Evolutionary conservation across 1,284 basidiomycete species (phyloP).

Genomic region (Leucoagaricus sp.): DNA sequence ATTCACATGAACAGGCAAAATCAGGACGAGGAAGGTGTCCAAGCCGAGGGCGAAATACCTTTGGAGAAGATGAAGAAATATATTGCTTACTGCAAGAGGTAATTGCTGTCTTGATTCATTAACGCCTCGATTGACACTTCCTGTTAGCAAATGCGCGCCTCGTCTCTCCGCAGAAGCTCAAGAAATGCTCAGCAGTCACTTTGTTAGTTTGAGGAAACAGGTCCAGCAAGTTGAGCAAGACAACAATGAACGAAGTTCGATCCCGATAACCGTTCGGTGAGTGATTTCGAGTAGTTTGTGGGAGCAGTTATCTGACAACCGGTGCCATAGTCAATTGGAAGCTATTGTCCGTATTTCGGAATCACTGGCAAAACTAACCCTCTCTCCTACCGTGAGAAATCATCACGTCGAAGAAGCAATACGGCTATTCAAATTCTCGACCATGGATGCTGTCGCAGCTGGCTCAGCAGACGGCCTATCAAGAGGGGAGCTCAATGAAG

Average conservation of each 20-base stretch:
- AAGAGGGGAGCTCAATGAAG: constrained; percentile 90
- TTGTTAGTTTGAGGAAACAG: constrained; percentile 92
- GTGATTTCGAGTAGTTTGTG: constrained; percentile 24
- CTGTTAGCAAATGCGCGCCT: constrained; percentile 90
- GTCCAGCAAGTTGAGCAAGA: constrained; percentile 96
- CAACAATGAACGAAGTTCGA: constrained; percentile 96
- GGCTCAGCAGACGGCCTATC: constrained; percentile 92
- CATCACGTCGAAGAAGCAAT: constrained; percentile 99
- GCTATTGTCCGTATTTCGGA: constrained; percentile 99
- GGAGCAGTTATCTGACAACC: constrained; percentile 1
- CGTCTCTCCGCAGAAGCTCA: constrained; percentile 91
- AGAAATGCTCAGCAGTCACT: constrained; percentile 97
- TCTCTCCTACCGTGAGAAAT: constrained; percentile 84
- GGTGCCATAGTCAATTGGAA: constrained; percentile 84
- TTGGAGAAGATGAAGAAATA: constrained; percentile 99
- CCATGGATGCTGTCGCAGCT: constrained; percentile 98
- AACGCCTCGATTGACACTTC: not conserved
- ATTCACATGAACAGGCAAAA: constrained; percentile 91
- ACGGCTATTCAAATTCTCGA: constrained; percentile 97
- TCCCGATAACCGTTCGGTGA: constrained; percentile 96
- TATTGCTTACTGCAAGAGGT: constrained; percentile 95
- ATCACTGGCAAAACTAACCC: constrained; percentile 92
- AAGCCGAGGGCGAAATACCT: constrained; percentile 90
- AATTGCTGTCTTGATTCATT: constrained; percentile 7
- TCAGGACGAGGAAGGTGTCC: constrained; percentile 42